Evolutionary conservation across 345 rosid species (phyloP), one percentile per base, ranked within the genome.

Genomic region (Linum lewisii): DNA sequence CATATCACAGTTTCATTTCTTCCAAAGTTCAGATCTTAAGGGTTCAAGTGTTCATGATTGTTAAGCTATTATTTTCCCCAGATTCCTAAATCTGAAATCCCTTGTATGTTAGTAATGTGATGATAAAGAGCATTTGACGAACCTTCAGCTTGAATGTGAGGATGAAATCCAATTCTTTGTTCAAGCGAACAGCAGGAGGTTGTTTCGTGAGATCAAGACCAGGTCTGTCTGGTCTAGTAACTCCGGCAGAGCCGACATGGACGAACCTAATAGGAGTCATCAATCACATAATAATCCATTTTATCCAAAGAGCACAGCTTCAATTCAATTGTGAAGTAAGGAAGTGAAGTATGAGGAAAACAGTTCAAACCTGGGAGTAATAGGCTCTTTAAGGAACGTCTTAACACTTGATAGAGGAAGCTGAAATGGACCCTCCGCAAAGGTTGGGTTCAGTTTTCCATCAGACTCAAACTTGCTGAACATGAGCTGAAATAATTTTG

Each of bases 401-500:
- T 69, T 67, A 63, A 92, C 77, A 65, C 69, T 75, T 4, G 95
- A 84, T 20, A 92, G 14, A 16, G 95, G 95, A 47, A 92, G 87
- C 82, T 86, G 81, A 71, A 92, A 92, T 29, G 81, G 74, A 9
- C 98, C 97, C 78, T 92, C 95, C 57, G 61, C 74, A 65, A 92
- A 92, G 59, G 86, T 78, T 38, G 95, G 97, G 71, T 92, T 91
- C 72, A 88, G 76, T 76, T 82, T 83, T 61, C 97, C 99, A 26
- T 92, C 99, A 63, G 82, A 92, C 78, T 92, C 97, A 51, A 92
- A 92, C 73, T 88, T 92, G 83, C 99, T 88, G 83, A 86, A 83
- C 97, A 88, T 86, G 56, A 92, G 89, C 99, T 92, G 95, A 45
- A 79, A 67, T 1, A 21, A 34, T 36, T 16, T 56, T 38, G 23